Percentiles rank a stretch among this genome's conserved stretches.
These are phyloP conservation scores for Leersia perrieri DNA, from an alignment of 176 grass and related monocot species.

Conservation along the genomic window DNA sequence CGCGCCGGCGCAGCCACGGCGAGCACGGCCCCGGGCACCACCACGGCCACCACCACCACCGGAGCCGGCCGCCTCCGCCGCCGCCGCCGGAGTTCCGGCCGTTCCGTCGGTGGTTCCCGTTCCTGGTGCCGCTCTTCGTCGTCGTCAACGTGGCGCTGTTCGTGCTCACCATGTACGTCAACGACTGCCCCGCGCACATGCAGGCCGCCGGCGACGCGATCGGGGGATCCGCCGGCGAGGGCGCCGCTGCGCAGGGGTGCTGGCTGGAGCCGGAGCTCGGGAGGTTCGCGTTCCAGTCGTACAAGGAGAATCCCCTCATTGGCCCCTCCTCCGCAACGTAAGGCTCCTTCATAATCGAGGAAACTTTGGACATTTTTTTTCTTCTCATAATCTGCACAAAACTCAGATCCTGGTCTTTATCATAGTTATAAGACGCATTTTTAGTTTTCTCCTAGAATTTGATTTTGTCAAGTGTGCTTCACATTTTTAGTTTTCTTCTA, in stretches of 20 bases:
- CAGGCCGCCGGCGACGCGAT: conserved; percentile 34
- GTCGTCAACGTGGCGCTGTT: conserved; percentile 61
- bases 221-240: conserved; percentile 32
- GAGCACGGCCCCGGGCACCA: neutral
- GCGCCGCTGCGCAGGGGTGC: conserved; percentile 37
- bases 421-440: neutral
- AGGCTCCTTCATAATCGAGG: conserved; percentile 13
- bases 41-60: conserved; percentile 16
- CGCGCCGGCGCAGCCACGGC: conserved; percentile 25
- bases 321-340: conserved; percentile 84
- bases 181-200: conserved; percentile 69
- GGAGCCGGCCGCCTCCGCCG: conserved; percentile 18
- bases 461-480: conserved; percentile 19
- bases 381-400: neutral
- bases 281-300: conserved; percentile 91
- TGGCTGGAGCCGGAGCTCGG: conserved; percentile 52
- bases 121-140: conserved; percentile 70
- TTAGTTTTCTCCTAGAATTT: too few relatives aligned
- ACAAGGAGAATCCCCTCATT: conserved; percentile 83
- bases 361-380: too few relatives aligned
- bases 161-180: conserved; percentile 81
- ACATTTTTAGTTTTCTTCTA: neutral
- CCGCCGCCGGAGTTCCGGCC: conserved; percentile 42
- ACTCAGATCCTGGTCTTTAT: neutral
- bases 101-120: conserved; percentile 76